Base-by-base conservation (phyloP, 805 yeast genomes). In the Pichia scutulata region DNA sequence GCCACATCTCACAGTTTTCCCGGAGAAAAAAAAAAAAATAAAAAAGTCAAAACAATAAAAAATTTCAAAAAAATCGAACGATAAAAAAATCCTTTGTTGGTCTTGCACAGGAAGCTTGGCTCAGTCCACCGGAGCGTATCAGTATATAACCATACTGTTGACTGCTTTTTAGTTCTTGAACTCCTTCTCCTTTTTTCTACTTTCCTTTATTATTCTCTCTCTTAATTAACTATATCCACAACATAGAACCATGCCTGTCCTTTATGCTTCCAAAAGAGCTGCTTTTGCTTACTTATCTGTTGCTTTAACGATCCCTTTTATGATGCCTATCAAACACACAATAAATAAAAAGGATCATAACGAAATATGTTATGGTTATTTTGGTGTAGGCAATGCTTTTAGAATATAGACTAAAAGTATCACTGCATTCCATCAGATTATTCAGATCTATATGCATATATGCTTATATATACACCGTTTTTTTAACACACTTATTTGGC, bases 301-400 rank as follows among this genome's bases (percentile, higher is more conserved):
- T 25, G 71, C 70, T 16, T 52, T 68, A 42, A 60, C 67, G 10
- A 57, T 67, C 14, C 72, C 72, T 10, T 68, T 68, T 50, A 53
- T 67, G 42, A 46, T 67, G 39, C 71, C 71, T 16, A 46, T 67
- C 33, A 66, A 58, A 50, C 56, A 60, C 37, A 59, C 70, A 7
- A 52, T 64, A 8, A 51, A 51, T 19, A 42, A 50, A 16, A 52
- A 55, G 41, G 55, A 56, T 12, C 48, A 39, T 2, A 48, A 51
- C 9, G 56, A 54, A 9, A 56, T n/a, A 7, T 33, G 37, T n/a
- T 33, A 55, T 41, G 69, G 69, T 19, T 63, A 57, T 40, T 64
- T 60, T 53, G 59, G 62, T 40, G 59, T 60, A 39, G 60, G 67
- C 23, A 63, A 49, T 53, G 67, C 68, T 5, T 64, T 65, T 51